Evolutionary conservation across 1,139 yeast genomes (phyloP), one percentile per base, ranked within the genome.

Genomic region (Geotrichum histeridarum): DNA sequence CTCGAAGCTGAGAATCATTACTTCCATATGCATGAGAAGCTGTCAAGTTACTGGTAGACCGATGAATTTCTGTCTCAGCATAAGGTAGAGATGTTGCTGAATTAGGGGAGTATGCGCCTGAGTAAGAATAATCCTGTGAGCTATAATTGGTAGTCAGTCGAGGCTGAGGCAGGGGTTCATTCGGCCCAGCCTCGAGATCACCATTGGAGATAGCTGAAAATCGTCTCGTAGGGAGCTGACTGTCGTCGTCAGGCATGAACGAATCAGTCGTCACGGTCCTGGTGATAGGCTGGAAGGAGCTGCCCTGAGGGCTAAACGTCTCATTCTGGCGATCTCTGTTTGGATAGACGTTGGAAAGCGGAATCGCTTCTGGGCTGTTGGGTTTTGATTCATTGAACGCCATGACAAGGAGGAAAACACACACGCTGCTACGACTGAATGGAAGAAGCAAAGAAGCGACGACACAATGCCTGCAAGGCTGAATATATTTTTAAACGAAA

Each of bases 351-450:
- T 41, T 12, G 15, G 51, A 41, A 18, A 48, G 51, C 15, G 51
- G 51, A 18, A 48, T 48, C 36, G 41, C 51, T 37, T 46, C 35
- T 18, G 36, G 5, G 18, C 5, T n/a, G 7, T 36, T n/a, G 8
- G 9, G 17, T 17, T 31, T 44, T 32, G 48, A 12, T 12, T 33
- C 35, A 17, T 44, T 38, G n/a, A 15, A 6, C 9, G 39, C 12
- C 30, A 55, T 39, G 12, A 55, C 52, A 1, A 61, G 58, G 35
- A 59, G 54, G 36, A 12, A 35, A 22, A 5, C 27, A 5, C 27
- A 22, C 27, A 22, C 27, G 27, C 5, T 22, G 27, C 27, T 22
- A 22, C 27, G 27, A 22, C 27, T 22, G 27, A 5, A 22, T 5
- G 27, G 27, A 22, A 22, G 27, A 22, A 22, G 27, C 27, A 22